Evolutionary conservation across 2,329 filamentous ascomycete genomes (phyloP).

Genomic region (Fusarium udum): DNA sequence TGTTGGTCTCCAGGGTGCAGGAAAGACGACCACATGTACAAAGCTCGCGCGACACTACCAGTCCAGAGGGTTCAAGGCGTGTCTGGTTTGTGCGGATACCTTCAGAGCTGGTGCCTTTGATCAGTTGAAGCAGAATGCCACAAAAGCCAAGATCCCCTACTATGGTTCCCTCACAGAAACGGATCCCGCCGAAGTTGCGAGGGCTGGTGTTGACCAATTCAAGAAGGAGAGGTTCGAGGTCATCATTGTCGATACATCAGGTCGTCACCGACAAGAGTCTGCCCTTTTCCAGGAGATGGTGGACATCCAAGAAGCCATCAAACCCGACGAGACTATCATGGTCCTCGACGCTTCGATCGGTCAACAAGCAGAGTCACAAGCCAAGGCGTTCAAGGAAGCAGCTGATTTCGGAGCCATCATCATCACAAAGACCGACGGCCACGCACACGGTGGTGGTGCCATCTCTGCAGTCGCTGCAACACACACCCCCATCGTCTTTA

Average conservation of each 20-base stretch:
- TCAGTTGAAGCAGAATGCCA: conserved; percentile 98
- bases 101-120: conserved; percentile 99
- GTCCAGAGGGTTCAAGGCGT: conserved; percentile 89
- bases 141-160: conserved; percentile 98
- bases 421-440: conserved; percentile 98
- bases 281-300: conserved; percentile 98
- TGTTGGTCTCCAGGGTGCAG: conserved; percentile 95
- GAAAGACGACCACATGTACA: conserved; percentile 98
- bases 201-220: conserved; percentile 98
- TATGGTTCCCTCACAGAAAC: conserved; percentile 97
- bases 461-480: conserved; percentile 98
- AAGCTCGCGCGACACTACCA: conserved; percentile 97
- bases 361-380: conserved; percentile 93
- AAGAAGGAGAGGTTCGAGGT: conserved; percentile 98
- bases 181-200: conserved; percentile 90
- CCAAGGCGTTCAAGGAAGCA: conserved; percentile 95
- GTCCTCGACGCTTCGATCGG: conserved; percentile 96
- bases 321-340: conserved; percentile 95
- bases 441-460: conserved; percentile 93
- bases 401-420: conserved; percentile 98
- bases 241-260: conserved; percentile 98
- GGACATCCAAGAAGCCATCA: conserved; percentile 91
- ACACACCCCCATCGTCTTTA: conserved; percentile 95
- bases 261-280: conserved; percentile 92
- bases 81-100: conserved; percentile 95